A percentile compares a stretch with the other conserved stretches of the same genome.
Evolutionary conservation across 2,329 filamentous ascomycete species (phyloP).

Genomic region (Botrytis porri): DNA sequence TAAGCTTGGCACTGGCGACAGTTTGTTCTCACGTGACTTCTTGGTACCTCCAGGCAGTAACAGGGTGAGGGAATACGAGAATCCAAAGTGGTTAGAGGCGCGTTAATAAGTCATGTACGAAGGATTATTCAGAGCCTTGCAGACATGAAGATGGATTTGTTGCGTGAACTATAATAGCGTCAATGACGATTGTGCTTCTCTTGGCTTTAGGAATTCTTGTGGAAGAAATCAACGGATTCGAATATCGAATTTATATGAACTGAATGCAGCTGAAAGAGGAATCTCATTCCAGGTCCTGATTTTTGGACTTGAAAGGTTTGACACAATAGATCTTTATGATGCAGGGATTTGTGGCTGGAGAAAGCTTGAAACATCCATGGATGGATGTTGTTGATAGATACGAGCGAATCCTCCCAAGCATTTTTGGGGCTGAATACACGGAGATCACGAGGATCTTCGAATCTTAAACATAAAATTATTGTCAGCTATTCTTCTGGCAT

Average conservation of each 20-base stretch:
- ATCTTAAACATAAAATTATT: neutral
- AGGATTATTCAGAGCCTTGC: neutral
- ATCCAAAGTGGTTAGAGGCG: neutral
- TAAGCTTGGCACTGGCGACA: neutral
- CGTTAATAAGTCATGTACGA: neutral
- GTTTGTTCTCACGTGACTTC: neutral
- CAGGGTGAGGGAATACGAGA: neutral
- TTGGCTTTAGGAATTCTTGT: too few species aligned
- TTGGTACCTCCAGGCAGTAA: fast-evolving
- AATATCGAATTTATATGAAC: neutral
- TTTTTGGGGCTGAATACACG: neutral
- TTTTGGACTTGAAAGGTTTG: too few species aligned
- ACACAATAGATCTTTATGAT: neutral
- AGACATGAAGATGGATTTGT: neutral
- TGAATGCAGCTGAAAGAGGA: neutral
- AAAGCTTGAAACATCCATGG: neutral
- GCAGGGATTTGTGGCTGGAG: neutral
- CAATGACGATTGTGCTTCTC: neutral
- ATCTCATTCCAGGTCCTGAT: neutral
- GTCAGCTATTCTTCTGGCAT: neutral
- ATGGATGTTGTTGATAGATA: neutral
- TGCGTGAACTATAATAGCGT: neutral
- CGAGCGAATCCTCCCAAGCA: neutral
- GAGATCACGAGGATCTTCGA: neutral
- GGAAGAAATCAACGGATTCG: neutral